phyloP scores from a whole-genome alignment of 1,284 basidiomycete genomes.

The Ustanciosporium gigantosporum region DNA sequence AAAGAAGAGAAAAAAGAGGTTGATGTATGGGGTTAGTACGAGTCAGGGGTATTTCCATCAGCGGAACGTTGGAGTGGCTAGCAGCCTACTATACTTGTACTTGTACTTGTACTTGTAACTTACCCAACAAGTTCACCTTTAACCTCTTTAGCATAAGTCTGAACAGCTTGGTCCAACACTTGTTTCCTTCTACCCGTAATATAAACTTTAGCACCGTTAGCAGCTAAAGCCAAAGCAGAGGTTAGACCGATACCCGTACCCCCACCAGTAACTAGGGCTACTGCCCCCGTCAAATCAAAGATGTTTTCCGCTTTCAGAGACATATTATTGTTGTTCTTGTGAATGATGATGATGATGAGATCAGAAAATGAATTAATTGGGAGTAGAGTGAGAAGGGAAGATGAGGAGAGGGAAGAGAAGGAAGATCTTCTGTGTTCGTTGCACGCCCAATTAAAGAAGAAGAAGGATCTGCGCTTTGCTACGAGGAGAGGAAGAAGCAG shows the following conservation, averaged over 20 bases:
- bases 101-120: no score
- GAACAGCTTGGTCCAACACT: slow-evolving; percentile 31
- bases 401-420: neutral
- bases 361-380: no score
- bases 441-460: no score
- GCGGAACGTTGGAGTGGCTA: no score
- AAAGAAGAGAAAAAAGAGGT: no score
- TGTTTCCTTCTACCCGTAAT: slow-evolving; percentile 44
- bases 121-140: slow-evolving; percentile 17
- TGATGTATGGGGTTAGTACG: no score
- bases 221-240: slow-evolving; percentile 43
- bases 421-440: no score
- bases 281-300: slow-evolving; percentile 38
- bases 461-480: no score
- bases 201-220: slow-evolving; percentile 54
- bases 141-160: slow-evolving; percentile 2
- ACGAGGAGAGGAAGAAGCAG: no score
- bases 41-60: no score
- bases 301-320: slow-evolving; percentile 10
- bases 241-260: slow-evolving; percentile 54
- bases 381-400: neutral
- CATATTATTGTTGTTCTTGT: slow-evolving; percentile 3
- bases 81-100: no score
- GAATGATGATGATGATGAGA: neutral
- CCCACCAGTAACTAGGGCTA: slow-evolving; percentile 51